Evolutionary conservation across 257 asterid species (phyloP).

Genomic region (Solanum sparsipilum): DNA sequence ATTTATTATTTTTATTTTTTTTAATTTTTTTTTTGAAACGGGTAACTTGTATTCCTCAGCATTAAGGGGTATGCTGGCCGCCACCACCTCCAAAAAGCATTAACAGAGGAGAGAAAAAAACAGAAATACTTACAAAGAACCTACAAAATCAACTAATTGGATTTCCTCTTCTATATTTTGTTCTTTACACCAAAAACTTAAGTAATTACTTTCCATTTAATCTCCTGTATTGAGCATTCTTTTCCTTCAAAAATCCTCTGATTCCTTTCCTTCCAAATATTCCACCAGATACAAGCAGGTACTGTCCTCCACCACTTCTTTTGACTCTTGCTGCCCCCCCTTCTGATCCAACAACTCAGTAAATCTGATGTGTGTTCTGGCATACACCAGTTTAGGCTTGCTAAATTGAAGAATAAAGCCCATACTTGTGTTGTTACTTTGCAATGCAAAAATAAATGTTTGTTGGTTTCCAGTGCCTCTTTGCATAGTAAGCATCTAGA

Average conservation of each 20-base stretch:
- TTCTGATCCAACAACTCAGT: too few species aligned
- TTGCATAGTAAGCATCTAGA: neutral
- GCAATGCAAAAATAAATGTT: neutral
- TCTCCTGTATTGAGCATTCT: neutral
- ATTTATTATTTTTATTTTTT: too few species aligned
- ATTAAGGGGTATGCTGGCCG: neutral
- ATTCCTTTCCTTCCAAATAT: neutral
- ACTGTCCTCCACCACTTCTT: neutral
- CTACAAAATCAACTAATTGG: neutral
- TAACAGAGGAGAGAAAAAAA: neutral
- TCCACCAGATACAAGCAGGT: neutral
- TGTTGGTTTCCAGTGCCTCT: neutral
- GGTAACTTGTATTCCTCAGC: neutral
- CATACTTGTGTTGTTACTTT: neutral
- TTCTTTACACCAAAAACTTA: neutral
- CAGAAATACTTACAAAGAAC: neutral
- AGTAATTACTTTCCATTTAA: neutral
- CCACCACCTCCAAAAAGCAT: neutral
- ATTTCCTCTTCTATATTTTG: neutral
- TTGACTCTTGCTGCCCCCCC: too few species aligned
- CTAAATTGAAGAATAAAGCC: neutral
- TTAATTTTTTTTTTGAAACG: too few species aligned
- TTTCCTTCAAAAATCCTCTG: too few species aligned
- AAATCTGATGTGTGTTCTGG: too few species aligned
- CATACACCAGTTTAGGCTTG: neutral